Base-by-base conservation (phyloP, 495 filamentous ascomycete species). In the Poronia punctata region DNA sequence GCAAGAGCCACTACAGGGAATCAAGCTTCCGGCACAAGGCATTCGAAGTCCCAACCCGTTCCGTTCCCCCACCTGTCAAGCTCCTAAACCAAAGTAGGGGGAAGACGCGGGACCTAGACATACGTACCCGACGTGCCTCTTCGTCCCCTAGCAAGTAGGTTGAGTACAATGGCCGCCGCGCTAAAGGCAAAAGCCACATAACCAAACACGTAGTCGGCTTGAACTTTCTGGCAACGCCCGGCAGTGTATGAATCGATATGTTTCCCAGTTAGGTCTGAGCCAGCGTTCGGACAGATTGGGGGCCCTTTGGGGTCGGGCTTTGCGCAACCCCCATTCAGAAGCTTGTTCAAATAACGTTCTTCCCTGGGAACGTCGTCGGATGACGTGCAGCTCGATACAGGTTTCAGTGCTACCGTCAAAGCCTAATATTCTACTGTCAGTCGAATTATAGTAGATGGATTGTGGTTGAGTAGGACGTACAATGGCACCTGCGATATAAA, bases 401-500 rank as follows among this genome's bases (percentile, higher is more conserved):
- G 35, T 7, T 59, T 52, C 12, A 75, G 57, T 5, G 64, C 59
- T 38, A 70, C 33, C 3, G 72, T 70, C 53, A 66, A 63, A 23
- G 68, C 62, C 74, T 76, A 27, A 7, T n/a, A n/a, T n/a, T n/a
- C n/a, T n/a, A n/a, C n/a, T n/a, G n/a, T n/a, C 11, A 7, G 11
- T 5, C n/a, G 6, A 19, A 10, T 18, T 14, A 46, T 26, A 43
- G 31, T 15, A 23, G 9, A 27, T 19, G 11, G 36, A 8, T 5
- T 7, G 14, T 26, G 34, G 33, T 8, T 24, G 27, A 18, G 28
- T 7, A 27, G 16, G 8, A 72, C 77, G 49, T 68, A 79, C 76
- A 37, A 76, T 67, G 14, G 65, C 77, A 22, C 67, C 72, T 9
- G 67, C 72, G 3, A 79, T 54, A 26, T 72, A 62, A 21, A 75